Base-by-base conservation (phyloP, 2,329 filamentous ascomycete species). In the Fusarium transvaalense region DNA sequence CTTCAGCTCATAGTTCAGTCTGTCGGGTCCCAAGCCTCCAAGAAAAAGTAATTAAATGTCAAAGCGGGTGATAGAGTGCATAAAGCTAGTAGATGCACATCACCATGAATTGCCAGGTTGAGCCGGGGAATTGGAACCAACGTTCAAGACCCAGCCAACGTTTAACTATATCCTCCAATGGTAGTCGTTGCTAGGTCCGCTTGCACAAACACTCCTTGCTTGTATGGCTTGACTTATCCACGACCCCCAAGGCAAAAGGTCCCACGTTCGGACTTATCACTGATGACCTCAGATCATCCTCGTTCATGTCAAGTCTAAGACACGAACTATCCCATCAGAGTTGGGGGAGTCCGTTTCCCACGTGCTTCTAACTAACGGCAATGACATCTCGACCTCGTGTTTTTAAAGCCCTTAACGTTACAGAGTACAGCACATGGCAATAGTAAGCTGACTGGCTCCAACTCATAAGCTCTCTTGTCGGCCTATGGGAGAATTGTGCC, bases 1-100 rank as follows among this genome's bases (percentile, higher is more conserved):
- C 10, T 57, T 57, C 61, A 66, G 48, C 68, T 71, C 56, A 43
- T 25, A 48, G 43, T 46, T 71, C 64, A 63, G 61, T 65, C 68
- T 61, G 46, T 56, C 48, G 35, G 56, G 41, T 59, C 52, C 32
- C 23, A 54, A 53, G 56, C 41, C 55, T 42, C 32, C 46, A 32
- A 27, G 43, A 42, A 51, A 68, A 65, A 62, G 67, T 56, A 71
- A 66, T 34, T 56, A 56, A 25, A 53, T 31, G 67, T 68, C 64
- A 60, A 68, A 67, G 67, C 64, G 67, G 47, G 39, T 64, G 50
- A 53, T 57, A 35, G 38, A 42, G 51, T 50, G 47, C 32, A 55
- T 55, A 32, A 17, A 55, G 39, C 41, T 56, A 37, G 57, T 32
- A 48, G 29, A 45, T 62, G 61, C 55, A 61, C 34, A 62, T 50